Percentiles rank a stretch among this genome's conserved stretches.
phyloP scores from a whole-genome alignment of 192 early-diverging fungal species.

The Pecoramyces ruminantium region DNA sequence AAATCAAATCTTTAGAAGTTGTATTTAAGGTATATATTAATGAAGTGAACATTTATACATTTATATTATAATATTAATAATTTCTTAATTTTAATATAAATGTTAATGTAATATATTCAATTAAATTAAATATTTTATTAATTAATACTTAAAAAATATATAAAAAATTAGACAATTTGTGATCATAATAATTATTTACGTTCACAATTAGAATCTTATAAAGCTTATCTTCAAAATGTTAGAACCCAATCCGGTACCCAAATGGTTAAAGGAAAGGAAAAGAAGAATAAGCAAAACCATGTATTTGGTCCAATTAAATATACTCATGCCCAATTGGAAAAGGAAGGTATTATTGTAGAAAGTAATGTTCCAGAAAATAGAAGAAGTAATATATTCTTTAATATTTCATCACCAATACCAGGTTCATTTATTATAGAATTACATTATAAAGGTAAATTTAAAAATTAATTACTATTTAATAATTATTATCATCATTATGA shows the following conservation, averaged over 20 bases:
- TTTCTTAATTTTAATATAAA: too few species aligned
- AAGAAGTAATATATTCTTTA: constrained; percentile 73
- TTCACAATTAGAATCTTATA: constrained; percentile 81
- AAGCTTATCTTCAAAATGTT: constrained; percentile 87
- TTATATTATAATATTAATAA: too few species aligned
- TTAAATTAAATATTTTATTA: too few species aligned
- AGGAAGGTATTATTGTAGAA: constrained; percentile 79
- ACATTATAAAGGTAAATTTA: constrained; percentile 53
- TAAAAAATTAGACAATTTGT: constrained; percentile 43
- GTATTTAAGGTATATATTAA: constrained; percentile 70
- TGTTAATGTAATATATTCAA: too few species aligned
- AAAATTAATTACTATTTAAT: too few species aligned
- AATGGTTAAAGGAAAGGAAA: constrained; percentile 15
- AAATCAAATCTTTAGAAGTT: constrained; percentile 54
- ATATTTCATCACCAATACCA: constrained; percentile 67
- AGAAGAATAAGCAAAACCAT: constrained; percentile 1
- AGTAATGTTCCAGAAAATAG: constrained; percentile 81
- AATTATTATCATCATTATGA: too few species aligned
- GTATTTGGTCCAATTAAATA: constrained; percentile 61
- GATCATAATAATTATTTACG: constrained; percentile 86
- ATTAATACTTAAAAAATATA: too few species aligned
- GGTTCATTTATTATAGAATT: constrained; percentile 82
- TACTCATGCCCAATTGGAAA: constrained; percentile 65
- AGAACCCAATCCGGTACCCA: constrained; percentile 51
- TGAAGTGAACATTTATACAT: too few species aligned